Conservation (phyloP, 1,284 basidiomycete species). For the Cystobasidium slooffiae region DNA sequence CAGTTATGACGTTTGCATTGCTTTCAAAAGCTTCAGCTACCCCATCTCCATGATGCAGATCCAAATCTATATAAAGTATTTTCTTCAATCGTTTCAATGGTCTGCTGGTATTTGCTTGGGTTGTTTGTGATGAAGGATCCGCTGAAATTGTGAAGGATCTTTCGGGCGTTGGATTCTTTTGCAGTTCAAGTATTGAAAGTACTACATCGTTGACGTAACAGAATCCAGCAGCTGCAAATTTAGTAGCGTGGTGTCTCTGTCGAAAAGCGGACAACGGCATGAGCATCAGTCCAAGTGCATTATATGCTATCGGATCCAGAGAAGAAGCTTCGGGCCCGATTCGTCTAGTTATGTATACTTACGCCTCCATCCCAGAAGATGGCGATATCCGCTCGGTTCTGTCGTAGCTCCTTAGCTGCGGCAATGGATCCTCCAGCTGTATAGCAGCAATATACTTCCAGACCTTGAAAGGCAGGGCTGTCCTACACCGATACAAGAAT, state of each 20-base stretch:
- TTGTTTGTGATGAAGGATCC: not conserved
- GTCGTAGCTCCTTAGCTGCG: conserved; percentile 68
- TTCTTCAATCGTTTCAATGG: conserved; percentile 25
- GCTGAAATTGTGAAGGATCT: not conserved
- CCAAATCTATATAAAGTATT: conserved; percentile 76
- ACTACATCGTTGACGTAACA: conserved; percentile 92
- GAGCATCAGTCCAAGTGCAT: not conserved
- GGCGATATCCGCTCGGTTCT: conserved; percentile 65
- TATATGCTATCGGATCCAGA: too few species aligned
- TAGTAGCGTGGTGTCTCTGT: conserved; percentile 73
- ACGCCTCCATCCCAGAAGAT: conserved; percentile 83
- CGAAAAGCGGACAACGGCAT: not conserved
- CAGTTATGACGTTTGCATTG: conserved; percentile 69
- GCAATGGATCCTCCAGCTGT: conserved; percentile 77
- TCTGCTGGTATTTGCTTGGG: not conserved
- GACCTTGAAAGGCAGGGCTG: conserved; percentile 73
- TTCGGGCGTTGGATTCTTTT: conserved; percentile 21
- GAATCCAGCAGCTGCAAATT: conserved; percentile 78
- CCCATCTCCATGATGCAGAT: conserved; percentile 88
- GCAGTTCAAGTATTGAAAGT: conserved; percentile 65
- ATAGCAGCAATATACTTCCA: conserved; percentile 71
- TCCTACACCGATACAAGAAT: conserved; percentile 63
- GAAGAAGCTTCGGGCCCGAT: too few species aligned
- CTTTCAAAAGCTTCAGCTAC: conserved; percentile 75
- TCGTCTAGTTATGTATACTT: not conserved